Evolutionary conservation across 129 eudicot species (phyloP).

Genomic region (Heracleum sosnowskyi): DNA sequence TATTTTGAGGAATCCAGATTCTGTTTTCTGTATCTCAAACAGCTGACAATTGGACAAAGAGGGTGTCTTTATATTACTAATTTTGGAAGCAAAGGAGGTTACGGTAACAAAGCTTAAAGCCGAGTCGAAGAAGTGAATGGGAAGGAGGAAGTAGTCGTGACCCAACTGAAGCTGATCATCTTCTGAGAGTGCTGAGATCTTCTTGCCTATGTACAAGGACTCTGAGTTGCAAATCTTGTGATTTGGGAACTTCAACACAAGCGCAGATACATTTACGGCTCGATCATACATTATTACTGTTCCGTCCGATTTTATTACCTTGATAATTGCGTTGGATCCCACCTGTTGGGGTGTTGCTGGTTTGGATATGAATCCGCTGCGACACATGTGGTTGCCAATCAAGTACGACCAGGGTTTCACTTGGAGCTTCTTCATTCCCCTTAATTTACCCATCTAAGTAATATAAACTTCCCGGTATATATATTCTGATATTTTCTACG

Average conservation of each 20-base stretch:
- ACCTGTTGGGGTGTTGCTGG: background rate
- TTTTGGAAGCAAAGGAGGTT: slow-evolving; percentile 19
- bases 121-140: slow-evolving; percentile 33
- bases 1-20: slow-evolving; percentile 3
- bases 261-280: slow-evolving; percentile 24
- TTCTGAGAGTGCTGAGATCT: slow-evolving; percentile 35
- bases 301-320: slow-evolving; percentile 43
- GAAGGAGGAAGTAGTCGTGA: slow-evolving; percentile 48
- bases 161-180: slow-evolving; percentile 48
- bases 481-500: no score
- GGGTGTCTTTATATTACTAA: background rate
- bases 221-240: slow-evolving; percentile 42
- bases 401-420: slow-evolving; percentile 9
- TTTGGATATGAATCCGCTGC: background rate
- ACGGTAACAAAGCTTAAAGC: slow-evolving; percentile 40
- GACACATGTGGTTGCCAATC: slow-evolving; percentile 3
- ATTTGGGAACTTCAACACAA: background rate
- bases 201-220: slow-evolving; percentile 61
- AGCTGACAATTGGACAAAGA: background rate
- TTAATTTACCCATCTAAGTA: background rate
- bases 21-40: slow-evolving; percentile 7
- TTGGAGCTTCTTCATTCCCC: slow-evolving; percentile 10
- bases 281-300: slow-evolving; percentile 27
- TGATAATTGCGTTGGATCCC: slow-evolving; percentile 13
- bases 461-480: background rate